Evolutionary conservation across 2,329 filamentous ascomycete genomes (phyloP).

Genomic region (Cytospora piceae): DNA sequence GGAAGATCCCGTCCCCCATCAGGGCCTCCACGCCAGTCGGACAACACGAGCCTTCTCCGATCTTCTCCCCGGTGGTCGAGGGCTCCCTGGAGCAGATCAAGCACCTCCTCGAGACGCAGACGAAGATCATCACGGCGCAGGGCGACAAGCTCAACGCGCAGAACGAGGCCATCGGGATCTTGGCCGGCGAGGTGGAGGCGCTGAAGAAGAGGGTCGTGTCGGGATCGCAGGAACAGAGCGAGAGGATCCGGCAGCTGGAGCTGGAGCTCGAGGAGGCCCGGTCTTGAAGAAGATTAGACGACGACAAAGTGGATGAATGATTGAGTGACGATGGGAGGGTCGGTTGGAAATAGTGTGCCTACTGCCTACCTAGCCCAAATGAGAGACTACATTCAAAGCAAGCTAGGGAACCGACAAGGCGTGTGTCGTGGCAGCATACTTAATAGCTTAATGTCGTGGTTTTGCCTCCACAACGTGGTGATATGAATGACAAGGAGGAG

Average conservation of each 20-base stretch:
- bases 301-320: not conserved
- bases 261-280: conserved; percentile 67
- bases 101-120: conserved; percentile 75
- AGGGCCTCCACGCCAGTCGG: conserved; percentile 42
- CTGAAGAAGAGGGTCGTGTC: conserved; percentile 76
- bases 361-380: not conserved
- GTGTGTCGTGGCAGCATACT: too few species aligned
- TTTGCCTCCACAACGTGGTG: too few species aligned
- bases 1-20: conserved; percentile 38
- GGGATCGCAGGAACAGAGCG: conserved; percentile 65
- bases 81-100: conserved; percentile 77
- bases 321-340: not conserved
- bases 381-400: not conserved
- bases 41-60: conserved; percentile 31
- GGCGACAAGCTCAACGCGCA: conserved; percentile 69
- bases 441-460: too few species aligned
- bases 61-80: conserved; percentile 58
- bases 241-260: conserved; percentile 69
- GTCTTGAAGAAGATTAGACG: conserved; percentile 45
- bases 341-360: not conserved
- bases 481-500: too few species aligned
- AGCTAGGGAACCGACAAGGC: too few species aligned
- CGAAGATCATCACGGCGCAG: conserved; percentile 75
- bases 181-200: conserved; percentile 75
- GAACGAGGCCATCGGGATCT: conserved; percentile 70